These are phyloP conservation scores for Trametes sanguinea DNA, from an alignment of 768 basidiomycete genomes.

Conservation along the genomic window DNA sequence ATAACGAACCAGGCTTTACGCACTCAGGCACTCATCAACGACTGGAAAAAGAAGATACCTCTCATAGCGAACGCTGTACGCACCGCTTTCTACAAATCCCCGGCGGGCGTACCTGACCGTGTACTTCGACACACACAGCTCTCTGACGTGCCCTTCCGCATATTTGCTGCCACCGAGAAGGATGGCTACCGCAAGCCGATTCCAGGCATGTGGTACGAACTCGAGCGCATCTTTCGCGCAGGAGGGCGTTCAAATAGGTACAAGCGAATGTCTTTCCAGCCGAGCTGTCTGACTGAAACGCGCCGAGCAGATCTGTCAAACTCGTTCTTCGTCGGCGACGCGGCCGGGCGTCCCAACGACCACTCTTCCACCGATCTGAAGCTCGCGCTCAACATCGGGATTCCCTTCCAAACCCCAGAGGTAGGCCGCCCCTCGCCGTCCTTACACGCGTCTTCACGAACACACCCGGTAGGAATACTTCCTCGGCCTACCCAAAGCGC, in stretches of 20 bases:
- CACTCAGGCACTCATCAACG: constrained; percentile 46
- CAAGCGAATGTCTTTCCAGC: not conserved
- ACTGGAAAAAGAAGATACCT: constrained; percentile 79
- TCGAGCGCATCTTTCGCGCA: constrained; percentile 62
- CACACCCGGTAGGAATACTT: constrained; percentile 69
- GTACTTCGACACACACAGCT: constrained; percentile 46
- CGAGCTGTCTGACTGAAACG: constrained; percentile 20
- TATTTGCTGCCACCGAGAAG: constrained; percentile 75
- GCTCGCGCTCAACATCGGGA: constrained; percentile 74
- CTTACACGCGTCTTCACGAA: not conserved
- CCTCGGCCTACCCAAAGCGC: constrained; percentile 46
- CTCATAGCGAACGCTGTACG: constrained; percentile 64
- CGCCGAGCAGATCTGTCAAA: constrained; percentile 52
- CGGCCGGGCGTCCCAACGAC: constrained; percentile 78
- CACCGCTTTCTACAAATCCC: constrained; percentile 5
- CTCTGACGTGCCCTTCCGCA: constrained; percentile 69
- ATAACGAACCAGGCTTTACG: constrained; percentile 77
- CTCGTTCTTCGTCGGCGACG: constrained; percentile 88
- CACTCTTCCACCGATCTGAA: constrained; percentile 84
- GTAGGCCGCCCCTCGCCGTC: constrained; percentile 40
- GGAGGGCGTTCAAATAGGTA: constrained; percentile 67
- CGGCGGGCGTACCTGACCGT: not conserved
- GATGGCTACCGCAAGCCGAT: constrained; percentile 86
- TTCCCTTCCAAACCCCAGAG: constrained; percentile 85
- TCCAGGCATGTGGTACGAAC: constrained; percentile 81